Base-by-base conservation (phyloP, 257 asterid species). In the Fraxinus excelsior region DNA sequence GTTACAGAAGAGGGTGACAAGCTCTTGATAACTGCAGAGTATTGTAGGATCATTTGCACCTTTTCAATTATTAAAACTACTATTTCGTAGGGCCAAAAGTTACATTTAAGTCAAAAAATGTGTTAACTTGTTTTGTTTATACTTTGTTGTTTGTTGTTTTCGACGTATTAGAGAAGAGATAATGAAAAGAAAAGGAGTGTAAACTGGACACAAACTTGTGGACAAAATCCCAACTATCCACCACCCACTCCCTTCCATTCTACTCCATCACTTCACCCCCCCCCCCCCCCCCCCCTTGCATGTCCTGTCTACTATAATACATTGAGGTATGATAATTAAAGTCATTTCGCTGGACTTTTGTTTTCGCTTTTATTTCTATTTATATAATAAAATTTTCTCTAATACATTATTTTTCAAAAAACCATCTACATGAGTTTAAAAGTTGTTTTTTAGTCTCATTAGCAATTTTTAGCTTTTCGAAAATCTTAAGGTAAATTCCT, bases 151-250 rank as follows among this genome's bases (percentile, higher is more conserved):
- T 89, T 94, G 96, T 86, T 82, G 46, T 78, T 86, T 87, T 69
- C 83, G 60, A 67, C 77, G 44, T 62, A 66, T 78, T 46, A 75
- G 75, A 35, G 83, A 62, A 71, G 70, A 71, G 78, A 80, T 74
- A 76, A 81, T 62, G 80, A 78, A 75, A 82, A 79, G 85, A 67
- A 79, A 86, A 70, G 67, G 80, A 77, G 35, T 73, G 81, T 32
- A 73, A 68, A 71, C 49, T 67, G 81, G 97, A 94, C 97, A 87
- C 74, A 64, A 76, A 81, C 85, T 86, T 83, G 70, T 82, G 85
- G 97, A 94, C 97, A 93, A 90, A 87, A 76, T 40, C 86, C 89
- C 81, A 84, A 91, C 93, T 89, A 87, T 84, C 86, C 68, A 3
- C 88, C 83, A 82, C 77, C 76, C 89, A 87, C 89, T 78, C 90